phyloP scores from a whole-genome alignment of 495 filamentous ascomycete species.

The Aspergillus sclerotioniger region DNA sequence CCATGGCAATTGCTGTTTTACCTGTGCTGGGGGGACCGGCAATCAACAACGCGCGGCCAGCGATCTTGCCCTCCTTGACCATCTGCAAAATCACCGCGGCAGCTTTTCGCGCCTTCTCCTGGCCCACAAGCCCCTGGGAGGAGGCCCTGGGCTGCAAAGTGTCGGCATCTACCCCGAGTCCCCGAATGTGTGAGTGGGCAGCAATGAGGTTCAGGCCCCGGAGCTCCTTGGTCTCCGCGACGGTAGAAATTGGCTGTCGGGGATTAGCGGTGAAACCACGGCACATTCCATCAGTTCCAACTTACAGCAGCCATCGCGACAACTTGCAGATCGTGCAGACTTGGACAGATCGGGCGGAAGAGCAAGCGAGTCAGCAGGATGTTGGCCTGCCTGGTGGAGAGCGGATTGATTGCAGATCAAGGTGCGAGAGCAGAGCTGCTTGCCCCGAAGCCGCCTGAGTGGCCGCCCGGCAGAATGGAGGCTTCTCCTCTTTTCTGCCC shows the following conservation, averaged over 20 bases:
- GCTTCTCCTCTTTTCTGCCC: neutral
- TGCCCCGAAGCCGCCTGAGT: constrained; percentile 1
- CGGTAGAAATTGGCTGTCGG: constrained; percentile 78
- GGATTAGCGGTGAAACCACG: constrained; percentile 13
- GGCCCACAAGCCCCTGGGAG: constrained; percentile 97
- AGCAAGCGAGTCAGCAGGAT: constrained; percentile 1
- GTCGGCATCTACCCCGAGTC: constrained; percentile 88
- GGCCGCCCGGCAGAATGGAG: constrained; percentile 33
- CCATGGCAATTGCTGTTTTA: constrained; percentile 98
- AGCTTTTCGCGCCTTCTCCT: constrained; percentile 93
- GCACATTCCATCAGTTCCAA: neutral
- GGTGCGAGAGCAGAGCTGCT: constrained; percentile 16
- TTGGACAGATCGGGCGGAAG: neutral
- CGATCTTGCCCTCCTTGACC: constrained; percentile 98
- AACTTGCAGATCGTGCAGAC: neutral
- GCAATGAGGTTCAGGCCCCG: constrained; percentile 94
- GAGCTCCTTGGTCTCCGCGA: constrained; percentile 91
- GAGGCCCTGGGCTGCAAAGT: constrained; percentile 79
- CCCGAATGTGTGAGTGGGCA: constrained; percentile 96
- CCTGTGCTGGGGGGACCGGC: constrained; percentile 96
- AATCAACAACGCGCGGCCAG: constrained; percentile 90
- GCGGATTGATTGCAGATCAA: neutral
- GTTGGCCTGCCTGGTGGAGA: constrained; percentile 11
- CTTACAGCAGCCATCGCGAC: constrained; percentile 44
- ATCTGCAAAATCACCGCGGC: constrained; percentile 95